Percentiles rank a stretch among this genome's conserved stretches.
Evolutionary conservation across 164 flowering plant species (phyloP).

Genomic region (Taxillus chinensis): DNA sequence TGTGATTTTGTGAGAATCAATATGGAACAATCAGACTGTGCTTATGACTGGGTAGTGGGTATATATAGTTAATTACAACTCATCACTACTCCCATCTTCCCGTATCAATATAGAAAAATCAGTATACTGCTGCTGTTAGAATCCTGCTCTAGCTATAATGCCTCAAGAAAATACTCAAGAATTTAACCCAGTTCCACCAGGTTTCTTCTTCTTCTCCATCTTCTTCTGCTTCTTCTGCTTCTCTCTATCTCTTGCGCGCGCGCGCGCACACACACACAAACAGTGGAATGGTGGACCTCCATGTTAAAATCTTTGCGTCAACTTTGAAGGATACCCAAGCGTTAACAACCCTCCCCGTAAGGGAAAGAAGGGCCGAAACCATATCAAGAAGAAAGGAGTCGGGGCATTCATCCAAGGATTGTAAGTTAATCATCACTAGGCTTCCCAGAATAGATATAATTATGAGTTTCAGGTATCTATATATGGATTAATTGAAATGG

Average conservation of each 20-base stretch:
- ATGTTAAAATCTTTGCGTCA: neutral
- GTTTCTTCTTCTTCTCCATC: constrained; percentile 5
- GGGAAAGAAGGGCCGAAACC: constrained; percentile 14
- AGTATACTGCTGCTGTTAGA: neutral
- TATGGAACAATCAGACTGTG: neutral
- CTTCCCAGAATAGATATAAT: neutral
- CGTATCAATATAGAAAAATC: neutral
- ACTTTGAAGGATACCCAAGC: constrained; percentile 25
- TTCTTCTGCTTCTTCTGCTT: constrained; percentile 7
- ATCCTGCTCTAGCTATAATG: constrained; percentile 1
- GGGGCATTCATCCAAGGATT: constrained; percentile 42
- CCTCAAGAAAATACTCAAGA: constrained; percentile 1
- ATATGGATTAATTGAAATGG: too few relatives aligned
- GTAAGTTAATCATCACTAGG: constrained; percentile 15
- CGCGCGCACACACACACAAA: neutral
- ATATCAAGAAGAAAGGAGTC: constrained; percentile 28
- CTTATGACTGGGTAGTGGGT: neutral
- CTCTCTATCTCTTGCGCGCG: neutral
- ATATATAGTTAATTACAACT: neutral
- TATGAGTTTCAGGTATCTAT: neutral
- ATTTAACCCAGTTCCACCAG: constrained; percentile 17
- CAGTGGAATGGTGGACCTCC: neutral
- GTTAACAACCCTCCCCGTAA: constrained; percentile 13
- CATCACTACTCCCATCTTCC: neutral
- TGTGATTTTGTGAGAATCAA: neutral